Conservation (phyloP, 2,329 filamentous ascomycete species). For the Botrytis hyacinthi region DNA sequence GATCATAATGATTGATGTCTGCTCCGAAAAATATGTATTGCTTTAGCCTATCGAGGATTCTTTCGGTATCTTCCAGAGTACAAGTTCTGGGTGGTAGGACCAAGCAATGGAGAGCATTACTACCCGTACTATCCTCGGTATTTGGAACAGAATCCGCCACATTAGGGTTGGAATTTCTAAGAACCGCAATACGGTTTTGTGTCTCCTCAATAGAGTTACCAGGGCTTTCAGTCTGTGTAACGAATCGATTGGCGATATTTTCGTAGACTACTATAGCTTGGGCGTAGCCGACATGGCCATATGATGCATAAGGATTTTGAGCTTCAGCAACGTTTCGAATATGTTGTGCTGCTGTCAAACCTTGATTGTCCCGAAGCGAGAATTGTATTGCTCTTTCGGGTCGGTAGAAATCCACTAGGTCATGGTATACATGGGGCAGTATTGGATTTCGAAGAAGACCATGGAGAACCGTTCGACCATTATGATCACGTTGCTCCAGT, state of each 20-base stretch:
- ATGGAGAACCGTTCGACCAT: slow-evolving; percentile 18
- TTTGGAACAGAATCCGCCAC: background rate
- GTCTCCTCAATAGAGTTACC: slow-evolving; percentile 1
- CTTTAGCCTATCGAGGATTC: slow-evolving; percentile 4
- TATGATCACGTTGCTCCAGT: slow-evolving; percentile 19
- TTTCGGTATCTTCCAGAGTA: slow-evolving; percentile 5
- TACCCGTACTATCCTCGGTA: background rate
- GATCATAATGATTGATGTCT: slow-evolving; percentile 19
- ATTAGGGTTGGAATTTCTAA: background rate
- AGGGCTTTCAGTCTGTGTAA: background rate
- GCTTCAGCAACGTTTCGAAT: slow-evolving; percentile 4
- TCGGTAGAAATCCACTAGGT: slow-evolving; percentile 14
- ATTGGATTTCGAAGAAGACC: slow-evolving; percentile 17
- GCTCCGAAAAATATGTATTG: slow-evolving; percentile 9
- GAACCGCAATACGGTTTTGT: slow-evolving; percentile 8
- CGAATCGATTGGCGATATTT: slow-evolving; percentile 18
- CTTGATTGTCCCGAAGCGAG: slow-evolving; percentile 18
- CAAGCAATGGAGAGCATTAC: slow-evolving; percentile 7
- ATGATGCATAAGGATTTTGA: slow-evolving; percentile 18
- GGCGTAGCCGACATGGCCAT: slow-evolving; percentile 12
- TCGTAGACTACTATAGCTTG: slow-evolving; percentile 15
- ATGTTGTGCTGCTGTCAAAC: slow-evolving; percentile 17
- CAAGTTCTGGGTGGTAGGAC: background rate
- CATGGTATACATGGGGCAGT: slow-evolving; percentile 11
- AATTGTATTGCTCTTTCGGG: slow-evolving; percentile 8